A percentile compares a stretch with the other conserved stretches of the same genome.
phyloP scores from a whole-genome alignment of 1,284 basidiomycete species.

The Cryptococcus sp. region DNA sequence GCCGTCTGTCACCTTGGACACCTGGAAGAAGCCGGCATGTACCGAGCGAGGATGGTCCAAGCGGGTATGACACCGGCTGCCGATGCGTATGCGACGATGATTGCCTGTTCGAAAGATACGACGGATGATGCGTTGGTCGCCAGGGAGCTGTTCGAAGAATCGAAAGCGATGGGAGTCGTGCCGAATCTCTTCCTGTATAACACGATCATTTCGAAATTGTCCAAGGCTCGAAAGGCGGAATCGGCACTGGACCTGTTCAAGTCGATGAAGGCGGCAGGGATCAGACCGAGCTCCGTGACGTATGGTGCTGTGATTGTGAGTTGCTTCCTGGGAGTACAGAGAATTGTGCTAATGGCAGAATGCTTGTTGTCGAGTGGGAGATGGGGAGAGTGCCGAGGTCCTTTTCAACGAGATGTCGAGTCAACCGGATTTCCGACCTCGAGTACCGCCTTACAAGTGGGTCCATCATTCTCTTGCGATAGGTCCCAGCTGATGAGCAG shows the following conservation, averaged over 20 bases:
- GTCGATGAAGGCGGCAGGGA: constrained; percentile 58
- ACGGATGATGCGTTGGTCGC: constrained; percentile 89
- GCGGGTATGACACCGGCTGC: constrained; percentile 73
- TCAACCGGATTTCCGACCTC: constrained; percentile 70
- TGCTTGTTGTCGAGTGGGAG: constrained; percentile 90
- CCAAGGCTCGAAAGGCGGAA: constrained; percentile 86
- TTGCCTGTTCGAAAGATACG: constrained; percentile 79
- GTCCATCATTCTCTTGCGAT: constrained; percentile 6
- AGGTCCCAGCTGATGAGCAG: constrained; percentile 53
- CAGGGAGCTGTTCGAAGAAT: constrained; percentile 73
- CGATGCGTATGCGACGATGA: constrained; percentile 85
- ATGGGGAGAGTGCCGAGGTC: constrained; percentile 71
- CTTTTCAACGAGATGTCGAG: constrained; percentile 81
- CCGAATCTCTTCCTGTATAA: constrained; percentile 88
- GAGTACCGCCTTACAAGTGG: constrained; percentile 73
- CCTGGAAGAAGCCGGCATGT: constrained; percentile 69
- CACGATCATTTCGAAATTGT: constrained; percentile 89
- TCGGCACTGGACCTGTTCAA: constrained; percentile 78
- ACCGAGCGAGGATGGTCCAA: constrained; percentile 71
- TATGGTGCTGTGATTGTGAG: constrained; percentile 87
- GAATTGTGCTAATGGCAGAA: constrained; percentile 27
- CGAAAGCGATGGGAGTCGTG: constrained; percentile 60
- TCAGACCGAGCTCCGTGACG: constrained; percentile 78
- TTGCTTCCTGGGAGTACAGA: constrained; percentile 4
- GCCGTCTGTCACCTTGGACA: constrained; percentile 74